Percentiles rank a stretch among this genome's conserved stretches.
phyloP scores from a whole-genome alignment of 2,329 filamentous ascomycete species.

The Trichoderma harzianum region DNA sequence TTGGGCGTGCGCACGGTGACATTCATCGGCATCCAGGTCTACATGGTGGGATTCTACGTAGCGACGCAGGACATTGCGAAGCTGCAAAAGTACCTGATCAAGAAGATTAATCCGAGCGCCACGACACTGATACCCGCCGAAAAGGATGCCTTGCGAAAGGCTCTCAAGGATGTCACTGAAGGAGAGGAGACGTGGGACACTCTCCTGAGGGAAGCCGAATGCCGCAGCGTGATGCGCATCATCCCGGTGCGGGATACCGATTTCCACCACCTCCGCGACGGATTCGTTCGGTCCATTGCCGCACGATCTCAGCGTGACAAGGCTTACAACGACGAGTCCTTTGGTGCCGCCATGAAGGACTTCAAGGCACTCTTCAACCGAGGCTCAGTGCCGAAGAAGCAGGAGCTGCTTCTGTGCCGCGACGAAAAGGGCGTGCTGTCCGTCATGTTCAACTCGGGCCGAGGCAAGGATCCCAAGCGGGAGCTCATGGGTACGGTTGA shows the following conservation, averaged over 20 bases:
- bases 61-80: slow-evolving; percentile 75
- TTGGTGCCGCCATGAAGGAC: slow-evolving; percentile 68
- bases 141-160: slow-evolving; percentile 66
- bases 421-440: slow-evolving; percentile 63
- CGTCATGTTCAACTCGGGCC: slow-evolving; percentile 64
- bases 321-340: slow-evolving; percentile 65
- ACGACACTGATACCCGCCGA: slow-evolving; percentile 81
- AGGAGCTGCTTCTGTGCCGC: slow-evolving; percentile 70
- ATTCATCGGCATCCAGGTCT: slow-evolving; percentile 86
- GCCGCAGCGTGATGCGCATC: slow-evolving; percentile 78
- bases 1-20: slow-evolving; percentile 86
- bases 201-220: slow-evolving; percentile 61
- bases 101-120: slow-evolving; percentile 70
- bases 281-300: slow-evolving; percentile 81
- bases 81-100: slow-evolving; percentile 75
- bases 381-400: slow-evolving; percentile 74
- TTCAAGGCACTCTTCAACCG: slow-evolving; percentile 83
- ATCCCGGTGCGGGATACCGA: slow-evolving; percentile 92
- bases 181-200: slow-evolving; percentile 73
- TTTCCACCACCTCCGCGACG: slow-evolving; percentile 88
- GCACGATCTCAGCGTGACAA: slow-evolving; percentile 60
- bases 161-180: slow-evolving; percentile 65
- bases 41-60: slow-evolving; percentile 90
- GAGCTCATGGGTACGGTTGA: slow-evolving; percentile 64
- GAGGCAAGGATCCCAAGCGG: slow-evolving; percentile 45